phyloP scores from a whole-genome alignment of 371 early-diverging fungal genomes.

The Mortierella sp. region DNA sequence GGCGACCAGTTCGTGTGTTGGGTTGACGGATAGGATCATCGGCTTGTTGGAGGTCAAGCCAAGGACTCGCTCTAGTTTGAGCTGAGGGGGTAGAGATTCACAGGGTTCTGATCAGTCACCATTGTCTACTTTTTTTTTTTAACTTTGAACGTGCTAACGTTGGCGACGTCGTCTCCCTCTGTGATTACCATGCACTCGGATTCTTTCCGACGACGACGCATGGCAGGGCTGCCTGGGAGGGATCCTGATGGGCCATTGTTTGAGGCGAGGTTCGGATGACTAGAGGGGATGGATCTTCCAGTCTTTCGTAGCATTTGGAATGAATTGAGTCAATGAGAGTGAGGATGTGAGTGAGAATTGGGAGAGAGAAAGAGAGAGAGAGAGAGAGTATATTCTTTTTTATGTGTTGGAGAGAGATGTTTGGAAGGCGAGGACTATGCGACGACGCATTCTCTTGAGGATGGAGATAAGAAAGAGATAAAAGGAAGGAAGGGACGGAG shows the following conservation, averaged over 20 bases:
- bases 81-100: slow-evolving; percentile 46
- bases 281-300: slow-evolving; percentile 7
- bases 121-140: no score
- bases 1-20: slow-evolving; percentile 72
- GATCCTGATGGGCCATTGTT: slow-evolving; percentile 3
- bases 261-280: slow-evolving; percentile 4
- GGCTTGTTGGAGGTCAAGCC: slow-evolving; percentile 72
- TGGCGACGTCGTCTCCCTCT: no score
- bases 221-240: slow-evolving; percentile 26
- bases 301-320: slow-evolving; percentile 18
- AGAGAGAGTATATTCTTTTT: background rate
- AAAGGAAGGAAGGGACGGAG: background rate
- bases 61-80: slow-evolving; percentile 73
- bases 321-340: background rate
- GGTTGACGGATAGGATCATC: slow-evolving; percentile 70
- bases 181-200: slow-evolving; percentile 31
- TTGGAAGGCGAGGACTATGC: background rate
- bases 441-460: background rate
- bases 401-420: background rate
- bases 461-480: background rate
- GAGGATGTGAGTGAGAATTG: background rate
- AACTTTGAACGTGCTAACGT: background rate
- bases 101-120: background rate
- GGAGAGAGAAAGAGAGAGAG: background rate
- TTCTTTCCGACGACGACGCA: slow-evolving; percentile 50